Base-by-base conservation (phyloP, 169 alveolate species). In the Plasmodium fragile region DNA sequence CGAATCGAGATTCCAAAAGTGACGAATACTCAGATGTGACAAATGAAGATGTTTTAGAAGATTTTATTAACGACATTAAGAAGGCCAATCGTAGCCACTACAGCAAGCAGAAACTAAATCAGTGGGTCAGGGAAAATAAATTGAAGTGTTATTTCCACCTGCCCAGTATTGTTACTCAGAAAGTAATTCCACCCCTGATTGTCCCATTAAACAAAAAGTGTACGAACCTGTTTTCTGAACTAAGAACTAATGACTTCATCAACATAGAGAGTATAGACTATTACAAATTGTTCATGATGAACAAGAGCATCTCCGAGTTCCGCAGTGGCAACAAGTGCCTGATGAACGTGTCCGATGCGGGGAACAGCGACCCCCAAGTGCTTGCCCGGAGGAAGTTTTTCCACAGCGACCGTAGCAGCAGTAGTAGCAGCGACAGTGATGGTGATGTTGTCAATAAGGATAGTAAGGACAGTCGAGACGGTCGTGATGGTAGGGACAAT, bases 151-250 rank as follows among this genome's bases (percentile, higher is more conserved):
- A 3, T 18, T 18, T 11, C 77, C 36, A 18, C 6, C 49, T 87
- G 49, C 93, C 93, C 30, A 55, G 73, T 49, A 87, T 87, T 13
- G 70, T 92, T 69, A 92, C 84, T 3, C 92, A 83, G 52, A 59
- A 78, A 80, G 83, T 92, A 30, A 73, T 83, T 22, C 92, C 92
- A 36, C 92, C 92, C 5, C 78, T 83, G 39, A 80, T 73, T 75
- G 30, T 83, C 3, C 92, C 92, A n/a, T 22, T 92, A 52, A 92
- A 92, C 45, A 92, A 65, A 45, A 36, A 49, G 32, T 79, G 16
- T n/a, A 92, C 92, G 1, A 92, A 80, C 49, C 59, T 82, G 43
- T 83, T 83, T 92, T 53, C 59, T 28, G 95, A 83, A 25, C 43
- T 83, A 16, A 53, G 89, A 22, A 65, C 39, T 39, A 18, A n/a